Evolutionary conservation across 345 rosid genomes (phyloP).

Genomic region (Gossypium sturtianum): DNA sequence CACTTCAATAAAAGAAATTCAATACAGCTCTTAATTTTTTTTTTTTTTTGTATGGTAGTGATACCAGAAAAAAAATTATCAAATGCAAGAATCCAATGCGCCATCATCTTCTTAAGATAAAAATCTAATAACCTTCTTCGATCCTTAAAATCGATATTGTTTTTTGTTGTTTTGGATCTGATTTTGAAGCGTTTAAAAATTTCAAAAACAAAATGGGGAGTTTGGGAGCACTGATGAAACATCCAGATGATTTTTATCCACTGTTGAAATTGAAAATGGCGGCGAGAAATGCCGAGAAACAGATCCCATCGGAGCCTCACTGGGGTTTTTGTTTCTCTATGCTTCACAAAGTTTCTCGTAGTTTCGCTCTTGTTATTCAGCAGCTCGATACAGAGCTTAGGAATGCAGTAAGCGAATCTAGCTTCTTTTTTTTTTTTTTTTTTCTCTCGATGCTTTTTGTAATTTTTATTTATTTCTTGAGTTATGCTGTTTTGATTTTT

Average conservation of each 20-base stretch:
- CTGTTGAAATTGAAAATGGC: slow-evolving; percentile 79
- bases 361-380: slow-evolving; percentile 85
- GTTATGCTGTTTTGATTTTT: neutral
- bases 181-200: neutral
- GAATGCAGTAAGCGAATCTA: slow-evolving; percentile 55
- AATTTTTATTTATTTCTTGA: neutral
- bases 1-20: too few relatives aligned
- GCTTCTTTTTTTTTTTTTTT: neutral
- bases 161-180: neutral
- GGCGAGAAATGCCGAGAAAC: slow-evolving; percentile 64
- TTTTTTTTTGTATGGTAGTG: too few relatives aligned
- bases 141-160: neutral
- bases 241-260: slow-evolving; percentile 90
- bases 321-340: slow-evolving; percentile 89
- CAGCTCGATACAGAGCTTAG: slow-evolving; percentile 79
- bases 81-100: too few relatives aligned
- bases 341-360: slow-evolving; percentile 90
- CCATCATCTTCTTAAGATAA: too few relatives aligned
- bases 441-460: neutral
- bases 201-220: slow-evolving; percentile 47
- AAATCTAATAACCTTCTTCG: neutral
- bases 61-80: too few relatives aligned
- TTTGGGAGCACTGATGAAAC: slow-evolving; percentile 56
- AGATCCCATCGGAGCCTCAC: slow-evolving; percentile 86
- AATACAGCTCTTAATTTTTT: too few relatives aligned